A percentile compares a stretch with the other conserved stretches of the same genome.
Evolutionary conservation across 2,329 filamentous ascomycete genomes (phyloP).

Genomic region (Trichoderma pleuroti): DNA sequence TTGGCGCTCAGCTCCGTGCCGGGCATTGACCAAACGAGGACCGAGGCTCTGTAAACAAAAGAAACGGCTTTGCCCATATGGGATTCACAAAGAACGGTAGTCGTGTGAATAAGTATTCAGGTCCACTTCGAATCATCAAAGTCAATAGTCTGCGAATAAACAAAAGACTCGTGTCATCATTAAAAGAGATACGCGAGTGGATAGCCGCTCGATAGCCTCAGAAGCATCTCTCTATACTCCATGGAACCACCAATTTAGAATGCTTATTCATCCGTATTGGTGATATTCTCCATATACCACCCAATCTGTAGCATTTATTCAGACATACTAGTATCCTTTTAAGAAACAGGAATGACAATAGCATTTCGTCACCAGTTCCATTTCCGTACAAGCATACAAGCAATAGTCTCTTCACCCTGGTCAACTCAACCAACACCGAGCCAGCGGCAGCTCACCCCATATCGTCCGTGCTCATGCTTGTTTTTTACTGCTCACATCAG

Average conservation of each 20-base stretch:
- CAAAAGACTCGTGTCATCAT: not conserved
- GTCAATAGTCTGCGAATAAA: not conserved
- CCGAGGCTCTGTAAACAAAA: not conserved
- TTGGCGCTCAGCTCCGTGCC: not conserved
- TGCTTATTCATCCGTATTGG: not conserved
- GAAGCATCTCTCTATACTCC: not conserved
- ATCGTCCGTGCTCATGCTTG: not conserved
- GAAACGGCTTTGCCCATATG: not conserved
- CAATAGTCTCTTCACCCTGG: not conserved
- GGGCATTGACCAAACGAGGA: not conserved
- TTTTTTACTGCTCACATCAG: not conserved
- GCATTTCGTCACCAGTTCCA: not conserved
- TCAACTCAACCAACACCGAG: not conserved
- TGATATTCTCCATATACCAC: not conserved
- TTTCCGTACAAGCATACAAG: not conserved
- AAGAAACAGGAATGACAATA: not conserved
- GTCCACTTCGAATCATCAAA: not conserved
- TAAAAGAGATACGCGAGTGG: not conserved
- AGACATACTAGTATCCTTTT: not conserved
- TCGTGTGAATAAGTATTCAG: not conserved
- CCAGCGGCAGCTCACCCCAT: not conserved
- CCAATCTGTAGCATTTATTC: not conserved
- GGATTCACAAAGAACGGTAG: not conserved
- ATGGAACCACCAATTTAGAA: not conserved
- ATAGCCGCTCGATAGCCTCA: not conserved